Conservation (phyloP, 805 yeast genomes). For the Zygotorulaspora florentina region DNA sequence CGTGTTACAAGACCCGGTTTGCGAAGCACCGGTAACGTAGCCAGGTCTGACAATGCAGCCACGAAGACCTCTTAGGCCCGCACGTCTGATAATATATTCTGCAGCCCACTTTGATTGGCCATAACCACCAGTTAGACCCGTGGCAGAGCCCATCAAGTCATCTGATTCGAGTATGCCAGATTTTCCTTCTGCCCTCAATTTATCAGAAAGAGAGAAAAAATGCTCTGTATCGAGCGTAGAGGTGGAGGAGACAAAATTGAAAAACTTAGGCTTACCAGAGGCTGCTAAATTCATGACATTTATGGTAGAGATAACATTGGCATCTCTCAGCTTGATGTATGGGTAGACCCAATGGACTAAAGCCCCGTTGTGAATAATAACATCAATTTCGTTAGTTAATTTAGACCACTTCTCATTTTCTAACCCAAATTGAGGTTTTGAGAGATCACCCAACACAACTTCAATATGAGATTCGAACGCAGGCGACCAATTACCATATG, state of each 20-base stretch:
- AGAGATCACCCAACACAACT: conserved; percentile 79
- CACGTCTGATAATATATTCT: conserved; percentile 80
- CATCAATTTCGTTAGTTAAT: conserved; percentile 63
- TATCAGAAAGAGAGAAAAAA: conserved; percentile 73
- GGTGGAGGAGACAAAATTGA: conserved; percentile 92
- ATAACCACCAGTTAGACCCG: conserved; percentile 85
- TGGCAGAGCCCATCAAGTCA: conserved; percentile 72
- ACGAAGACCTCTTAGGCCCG: conserved; percentile 80
- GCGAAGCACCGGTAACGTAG: conserved; percentile 82
- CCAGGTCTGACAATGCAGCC: conserved; percentile 96
- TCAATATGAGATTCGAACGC: conserved; percentile 53
- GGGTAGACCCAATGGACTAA: conserved; percentile 99
- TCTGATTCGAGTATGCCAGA: conserved; percentile 80
- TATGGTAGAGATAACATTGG: conserved; percentile 85
- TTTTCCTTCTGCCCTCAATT: conserved; percentile 56
- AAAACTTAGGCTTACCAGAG: conserved; percentile 70
- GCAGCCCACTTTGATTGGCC: conserved; percentile 99
- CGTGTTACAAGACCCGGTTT: conserved; percentile 86
- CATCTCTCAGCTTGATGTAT: conserved; percentile 81
- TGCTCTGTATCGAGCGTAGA: conserved; percentile 85
- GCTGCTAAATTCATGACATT: conserved; percentile 73
- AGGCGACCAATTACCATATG: conserved; percentile 67
- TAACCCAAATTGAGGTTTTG: conserved; percentile 69
- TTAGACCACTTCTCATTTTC: conserved; percentile 50
- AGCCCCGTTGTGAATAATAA: conserved; percentile 94